Conservation (phyloP, 768 basidiomycete species). For the Phaeotremella fagi region DNA sequence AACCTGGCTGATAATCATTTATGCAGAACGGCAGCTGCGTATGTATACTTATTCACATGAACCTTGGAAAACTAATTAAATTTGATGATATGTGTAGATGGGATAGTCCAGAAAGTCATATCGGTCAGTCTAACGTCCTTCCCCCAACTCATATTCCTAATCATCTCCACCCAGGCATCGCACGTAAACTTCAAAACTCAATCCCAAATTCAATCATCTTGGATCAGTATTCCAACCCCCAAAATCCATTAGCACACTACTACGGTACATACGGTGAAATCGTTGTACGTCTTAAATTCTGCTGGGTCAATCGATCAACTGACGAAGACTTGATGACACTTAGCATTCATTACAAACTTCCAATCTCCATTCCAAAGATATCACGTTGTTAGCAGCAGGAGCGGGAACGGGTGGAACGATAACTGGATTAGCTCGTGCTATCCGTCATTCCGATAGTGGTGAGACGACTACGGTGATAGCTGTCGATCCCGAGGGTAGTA, state of each 20-base stretch:
- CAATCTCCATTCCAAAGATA: conserved; percentile 25
- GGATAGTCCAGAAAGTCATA: conserved; percentile 84
- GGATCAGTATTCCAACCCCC: conserved; percentile 67
- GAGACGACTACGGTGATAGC: conserved; percentile 61
- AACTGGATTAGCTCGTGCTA: conserved; percentile 57
- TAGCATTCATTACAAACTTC: conserved; percentile 60
- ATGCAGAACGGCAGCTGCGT: conserved; percentile 38
- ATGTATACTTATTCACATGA: background rate
- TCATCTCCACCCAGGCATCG: conserved; percentile 62
- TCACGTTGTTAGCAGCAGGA: conserved; percentile 71
- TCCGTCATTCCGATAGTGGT: conserved; percentile 17
- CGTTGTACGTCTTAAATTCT: conserved; percentile 49
- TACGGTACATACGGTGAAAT: conserved; percentile 87
- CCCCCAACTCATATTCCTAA: background rate
- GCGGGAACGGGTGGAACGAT: conserved; percentile 95
- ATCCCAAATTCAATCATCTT: conserved; percentile 84
- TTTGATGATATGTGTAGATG: conserved; percentile 51
- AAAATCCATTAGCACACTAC: conserved; percentile 91
- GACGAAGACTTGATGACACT: conserved; percentile 21
- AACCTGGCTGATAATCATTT: background rate
- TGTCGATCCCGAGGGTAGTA: conserved; percentile 89
- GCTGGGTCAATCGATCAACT: background rate
- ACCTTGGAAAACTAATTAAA: background rate
- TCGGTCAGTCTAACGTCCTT: conserved; percentile 71
- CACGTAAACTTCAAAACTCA: conserved; percentile 65